Percentiles rank a stretch among this genome's conserved stretches.
Evolutionary conservation across 140 eudicot genomes (phyloP).

Genomic region (Ambrosia hybrid): DNA sequence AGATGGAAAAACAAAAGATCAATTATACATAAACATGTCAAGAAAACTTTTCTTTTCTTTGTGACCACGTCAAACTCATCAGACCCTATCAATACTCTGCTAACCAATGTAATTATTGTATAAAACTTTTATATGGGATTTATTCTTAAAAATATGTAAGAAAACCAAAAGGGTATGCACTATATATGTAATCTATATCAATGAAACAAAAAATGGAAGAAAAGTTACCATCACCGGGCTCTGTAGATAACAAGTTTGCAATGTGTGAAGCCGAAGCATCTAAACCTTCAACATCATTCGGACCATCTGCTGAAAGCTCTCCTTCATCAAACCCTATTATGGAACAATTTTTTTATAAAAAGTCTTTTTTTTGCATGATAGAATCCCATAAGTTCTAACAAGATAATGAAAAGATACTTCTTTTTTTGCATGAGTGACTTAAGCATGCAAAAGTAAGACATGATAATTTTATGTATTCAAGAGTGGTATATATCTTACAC

Average conservation of each 20-base stretch:
- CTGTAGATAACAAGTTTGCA: constrained; percentile 85
- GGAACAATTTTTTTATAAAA: neutral
- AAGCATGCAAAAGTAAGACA: too few relatives aligned
- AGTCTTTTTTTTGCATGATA: too few relatives aligned
- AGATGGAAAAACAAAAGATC: too few relatives aligned
- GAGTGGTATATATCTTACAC: constrained; percentile 54
- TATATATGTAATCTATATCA: neutral
- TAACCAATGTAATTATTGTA: too few relatives aligned
- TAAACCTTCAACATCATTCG: constrained; percentile 86
- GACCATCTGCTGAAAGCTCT: constrained; percentile 84
- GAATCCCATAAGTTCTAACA: too few relatives aligned
- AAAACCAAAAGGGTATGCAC: neutral
- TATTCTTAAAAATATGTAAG: neutral
- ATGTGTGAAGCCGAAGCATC: constrained; percentile 93
- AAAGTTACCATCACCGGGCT: constrained; percentile 80
- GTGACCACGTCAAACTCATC: too few relatives aligned
- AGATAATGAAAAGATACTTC: too few relatives aligned
- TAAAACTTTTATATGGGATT: too few relatives aligned
- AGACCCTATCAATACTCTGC: too few relatives aligned
- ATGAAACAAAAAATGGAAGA: constrained; percentile 7
- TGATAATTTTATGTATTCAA: neutral
- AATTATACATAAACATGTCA: neutral
- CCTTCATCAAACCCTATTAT: constrained; percentile 85
- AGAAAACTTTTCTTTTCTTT: neutral
- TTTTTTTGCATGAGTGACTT: too few relatives aligned